Evolutionary conservation across 2,329 filamentous ascomycete species (phyloP).

Genomic region (Chaetomiaceae sp.): DNA sequence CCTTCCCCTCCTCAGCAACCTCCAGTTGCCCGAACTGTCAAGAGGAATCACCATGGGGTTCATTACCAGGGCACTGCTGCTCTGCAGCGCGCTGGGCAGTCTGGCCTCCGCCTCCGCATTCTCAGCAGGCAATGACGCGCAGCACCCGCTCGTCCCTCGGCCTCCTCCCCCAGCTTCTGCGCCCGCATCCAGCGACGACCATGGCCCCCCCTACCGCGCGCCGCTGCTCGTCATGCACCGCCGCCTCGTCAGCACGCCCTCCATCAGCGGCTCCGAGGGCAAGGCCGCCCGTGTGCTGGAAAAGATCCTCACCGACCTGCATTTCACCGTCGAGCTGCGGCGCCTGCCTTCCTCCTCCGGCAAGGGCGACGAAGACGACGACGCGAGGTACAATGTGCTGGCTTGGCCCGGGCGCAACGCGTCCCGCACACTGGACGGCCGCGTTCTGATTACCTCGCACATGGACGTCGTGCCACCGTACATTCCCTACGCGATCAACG

Average conservation of each 20-base stretch:
- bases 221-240: conserved; percentile 66
- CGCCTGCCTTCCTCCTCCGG: conserved; percentile 32
- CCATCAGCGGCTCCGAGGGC: conserved; percentile 63
- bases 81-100: conserved; percentile 8
- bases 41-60: conserved; percentile 14
- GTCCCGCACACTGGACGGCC: conserved; percentile 51
- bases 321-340: conserved; percentile 41
- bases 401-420: conserved; percentile 54
- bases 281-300: conserved; percentile 63
- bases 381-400: conserved; percentile 64
- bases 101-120: conserved; percentile 1
- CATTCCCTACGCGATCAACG: conserved; percentile 56
- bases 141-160: conserved; percentile 1
- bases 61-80: conserved; percentile 8
- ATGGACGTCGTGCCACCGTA: conserved; percentile 74
- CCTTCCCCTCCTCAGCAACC: no score
- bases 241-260: conserved; percentile 66
- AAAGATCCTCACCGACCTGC: conserved; percentile 51
- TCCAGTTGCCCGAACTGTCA: background rate
- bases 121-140: background rate
- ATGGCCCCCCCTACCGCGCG: conserved; percentile 36
- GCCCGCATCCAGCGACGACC: background rate
- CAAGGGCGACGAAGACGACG: conserved; percentile 21
- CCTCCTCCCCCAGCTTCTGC: background rate
- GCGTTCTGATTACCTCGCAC: conserved; percentile 67